These are phyloP conservation scores for Bromus sterilis DNA, from an alignment of 176 grass and related monocot genomes.

Conservation along the genomic window DNA sequence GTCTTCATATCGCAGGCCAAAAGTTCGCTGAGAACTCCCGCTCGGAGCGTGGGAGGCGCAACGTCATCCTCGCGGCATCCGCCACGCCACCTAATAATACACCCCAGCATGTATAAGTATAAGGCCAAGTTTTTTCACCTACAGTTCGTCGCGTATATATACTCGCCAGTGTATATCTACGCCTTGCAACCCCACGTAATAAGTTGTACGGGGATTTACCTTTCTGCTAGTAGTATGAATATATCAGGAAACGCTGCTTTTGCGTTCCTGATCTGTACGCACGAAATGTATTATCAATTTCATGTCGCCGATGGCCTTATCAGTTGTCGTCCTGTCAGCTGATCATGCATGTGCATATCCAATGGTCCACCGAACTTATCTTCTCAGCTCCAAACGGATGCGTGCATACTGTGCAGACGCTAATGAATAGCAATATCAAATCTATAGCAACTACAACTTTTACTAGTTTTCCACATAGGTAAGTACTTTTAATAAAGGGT, in stretches of 20 bases:
- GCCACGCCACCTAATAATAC: slow-evolving; percentile 36
- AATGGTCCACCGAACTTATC: not conserved
- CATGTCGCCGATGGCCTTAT: not conserved
- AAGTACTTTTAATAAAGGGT: no score
- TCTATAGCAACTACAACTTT: no score
- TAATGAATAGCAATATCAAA: no score
- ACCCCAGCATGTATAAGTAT: slow-evolving; percentile 39
- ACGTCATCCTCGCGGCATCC: not conserved
- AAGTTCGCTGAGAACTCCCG: slow-evolving; percentile 68
- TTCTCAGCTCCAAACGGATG: no score
- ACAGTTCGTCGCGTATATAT: not conserved
- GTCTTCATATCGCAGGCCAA: slow-evolving; percentile 32
- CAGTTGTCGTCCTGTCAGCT: not conserved
- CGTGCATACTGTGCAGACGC: no score
- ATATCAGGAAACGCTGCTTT: not conserved
- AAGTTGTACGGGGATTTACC: not conserved
- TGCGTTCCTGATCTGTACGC: not conserved
- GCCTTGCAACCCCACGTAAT: not conserved
- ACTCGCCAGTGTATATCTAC: not conserved
- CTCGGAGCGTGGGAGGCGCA: slow-evolving; percentile 55
- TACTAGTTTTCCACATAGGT: no score
- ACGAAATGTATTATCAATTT: not conserved
- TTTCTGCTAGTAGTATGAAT: not conserved
- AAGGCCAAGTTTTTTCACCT: not conserved
- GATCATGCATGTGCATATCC: not conserved